A percentile compares a stretch with the other conserved stretches of the same genome.
Evolutionary conservation across 2,329 filamentous ascomycete species (phyloP).

Genomic region (Acrodontium crateriforme): DNA sequence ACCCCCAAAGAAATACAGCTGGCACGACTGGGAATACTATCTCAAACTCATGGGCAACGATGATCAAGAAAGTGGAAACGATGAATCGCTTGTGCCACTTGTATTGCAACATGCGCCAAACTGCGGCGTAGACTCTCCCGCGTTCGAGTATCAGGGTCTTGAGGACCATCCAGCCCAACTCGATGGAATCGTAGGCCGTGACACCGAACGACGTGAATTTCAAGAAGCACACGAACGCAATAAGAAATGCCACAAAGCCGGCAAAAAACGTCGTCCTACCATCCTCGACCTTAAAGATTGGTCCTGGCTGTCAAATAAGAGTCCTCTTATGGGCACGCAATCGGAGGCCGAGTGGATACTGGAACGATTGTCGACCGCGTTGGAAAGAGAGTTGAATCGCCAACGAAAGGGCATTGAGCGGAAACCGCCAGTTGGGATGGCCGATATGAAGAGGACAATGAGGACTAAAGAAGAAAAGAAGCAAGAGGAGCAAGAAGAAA

Average conservation of each 20-base stretch:
- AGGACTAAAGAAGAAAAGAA: too few species aligned
- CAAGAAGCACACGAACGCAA: conserved; percentile 2
- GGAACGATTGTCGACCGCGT: conserved; percentile 44
- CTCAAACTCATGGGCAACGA: conserved; percentile 34
- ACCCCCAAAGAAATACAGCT: conserved; percentile 24
- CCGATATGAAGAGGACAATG: conserved; percentile 10
- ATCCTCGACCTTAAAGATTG: conserved; percentile 31
- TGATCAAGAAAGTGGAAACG: conserved; percentile 16
- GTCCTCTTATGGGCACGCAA: conserved; percentile 54
- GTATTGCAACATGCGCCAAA: not conserved
- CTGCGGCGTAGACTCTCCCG: not conserved
- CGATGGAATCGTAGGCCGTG: conserved; percentile 12
- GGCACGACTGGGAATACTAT: conserved; percentile 35
- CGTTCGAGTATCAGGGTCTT: not conserved
- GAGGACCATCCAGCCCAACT: not conserved
- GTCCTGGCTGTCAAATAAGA: conserved; percentile 60
- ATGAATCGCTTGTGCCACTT: not conserved
- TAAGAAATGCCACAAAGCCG: conserved; percentile 4
- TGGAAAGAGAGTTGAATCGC: conserved; percentile 38
- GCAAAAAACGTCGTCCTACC: conserved; percentile 6
- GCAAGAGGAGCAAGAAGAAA: too few species aligned
- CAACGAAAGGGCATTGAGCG: conserved; percentile 13
- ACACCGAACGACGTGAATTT: conserved; percentile 7
- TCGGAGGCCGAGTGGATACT: conserved; percentile 63
- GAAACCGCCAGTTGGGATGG: conserved; percentile 18